A percentile compares a stretch with the other conserved stretches of the same genome.
Conservation (phyloP, 192 early-diverging fungal species). For the Backusella tarrabulga region DNA sequence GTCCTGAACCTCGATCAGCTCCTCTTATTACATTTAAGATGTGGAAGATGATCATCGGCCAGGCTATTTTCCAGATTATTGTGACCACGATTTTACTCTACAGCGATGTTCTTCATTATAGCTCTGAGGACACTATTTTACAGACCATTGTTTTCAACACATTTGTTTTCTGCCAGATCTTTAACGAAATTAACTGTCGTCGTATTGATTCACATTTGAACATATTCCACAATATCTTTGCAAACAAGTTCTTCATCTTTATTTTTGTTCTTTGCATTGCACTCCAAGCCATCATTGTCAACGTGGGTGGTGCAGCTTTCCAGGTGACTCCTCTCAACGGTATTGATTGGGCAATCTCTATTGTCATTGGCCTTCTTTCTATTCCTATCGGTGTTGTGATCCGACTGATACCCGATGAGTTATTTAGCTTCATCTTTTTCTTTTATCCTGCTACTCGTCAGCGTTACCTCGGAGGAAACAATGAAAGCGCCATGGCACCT, state of each 20-base stretch:
- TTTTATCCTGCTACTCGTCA: conserved; percentile 26
- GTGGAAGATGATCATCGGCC: conserved; percentile 96
- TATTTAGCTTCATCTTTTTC: conserved; percentile 39
- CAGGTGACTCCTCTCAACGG: conserved; percentile 65
- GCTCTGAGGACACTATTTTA: conserved; percentile 32
- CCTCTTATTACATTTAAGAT: conserved; percentile 87
- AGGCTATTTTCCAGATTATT: conserved; percentile 86
- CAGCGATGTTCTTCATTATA: conserved; percentile 59
- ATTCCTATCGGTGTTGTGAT: conserved; percentile 85
- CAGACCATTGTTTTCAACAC: conserved; percentile 90
- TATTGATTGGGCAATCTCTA: conserved; percentile 80
- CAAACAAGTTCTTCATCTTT: conserved; percentile 77
- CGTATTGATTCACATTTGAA: conserved; percentile 78
- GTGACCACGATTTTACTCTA: conserved; percentile 80
- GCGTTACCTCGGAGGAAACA: conserved; percentile 21
- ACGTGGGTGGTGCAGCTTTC: conserved; percentile 89
- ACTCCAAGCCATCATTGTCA: conserved; percentile 84
- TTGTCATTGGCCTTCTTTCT: conserved; percentile 75
- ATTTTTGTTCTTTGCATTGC: conserved; percentile 77
- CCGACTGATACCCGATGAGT: conserved; percentile 79
- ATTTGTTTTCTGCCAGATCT: conserved; percentile 89
- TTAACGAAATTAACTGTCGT: conserved; percentile 89
- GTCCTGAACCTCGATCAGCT: conserved; percentile 78
- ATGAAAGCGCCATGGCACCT: neutral
- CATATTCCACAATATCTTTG: conserved; percentile 77